Evolutionary conservation across 2,329 filamentous ascomycete species (phyloP), one percentile per base, ranked within the genome.

Genomic region (Neoscytalidium dimidiatum): DNA sequence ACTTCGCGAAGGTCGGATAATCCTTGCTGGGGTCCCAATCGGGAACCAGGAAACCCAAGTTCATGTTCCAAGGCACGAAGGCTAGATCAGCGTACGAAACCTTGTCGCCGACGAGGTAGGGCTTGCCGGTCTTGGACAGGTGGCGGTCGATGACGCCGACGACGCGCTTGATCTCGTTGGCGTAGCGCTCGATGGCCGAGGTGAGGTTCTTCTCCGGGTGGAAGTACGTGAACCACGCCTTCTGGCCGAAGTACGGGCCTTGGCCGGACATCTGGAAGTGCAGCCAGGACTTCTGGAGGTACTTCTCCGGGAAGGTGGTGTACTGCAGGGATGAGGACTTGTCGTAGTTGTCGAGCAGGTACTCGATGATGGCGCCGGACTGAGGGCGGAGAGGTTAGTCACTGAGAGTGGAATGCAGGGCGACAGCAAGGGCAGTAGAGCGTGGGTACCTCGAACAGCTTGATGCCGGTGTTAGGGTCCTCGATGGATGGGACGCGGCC

Each of bases 231-330:
- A 80, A 80, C 78, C 78, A 80, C 11, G 68, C 66, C 3, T 68
- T 70, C 66, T 77, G 74, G 1, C 75, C 75, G 56, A 69, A 83
- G 69, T 83, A 84, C 0, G 81, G 82, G 1, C 81, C 82, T 67
- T 84, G 82, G 7, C 81, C 81, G 2, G 75, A 75, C 44, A 73
- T 72, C 70, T 84, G 81, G 71, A 78, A 82, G 69, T 76, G 77
- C 4, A 83, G 75, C 77, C 79, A 83, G 44, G 81, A 79, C 66
- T 78, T 78, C 44, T 52, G 33, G 3, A 77, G 75, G 2, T 75
- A 71, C 66, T 77, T 79, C 57, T 79, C 4, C 70, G 72, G 2
- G 72, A 71, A 0, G 69, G 58, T 14, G 6, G 65, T 65, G 66
- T 79, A 82, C 53, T 73, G 77, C 26, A 83, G 64, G 52, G 73